Conservation (phyloP, 2,329 filamentous ascomycete genomes). For the Penicillium sp. region DNA sequence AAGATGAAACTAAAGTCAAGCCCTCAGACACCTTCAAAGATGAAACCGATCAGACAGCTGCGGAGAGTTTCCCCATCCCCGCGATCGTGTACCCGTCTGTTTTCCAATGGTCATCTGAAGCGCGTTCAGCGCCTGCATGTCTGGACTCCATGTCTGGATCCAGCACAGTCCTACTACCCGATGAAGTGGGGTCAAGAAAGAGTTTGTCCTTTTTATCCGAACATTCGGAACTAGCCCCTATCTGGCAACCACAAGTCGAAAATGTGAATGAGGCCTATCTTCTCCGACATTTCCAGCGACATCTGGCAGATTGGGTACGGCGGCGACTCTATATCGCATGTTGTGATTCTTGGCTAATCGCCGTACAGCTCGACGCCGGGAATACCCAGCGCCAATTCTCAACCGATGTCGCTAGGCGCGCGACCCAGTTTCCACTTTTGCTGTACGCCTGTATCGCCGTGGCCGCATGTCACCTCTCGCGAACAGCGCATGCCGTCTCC, state of each 20-base stretch:
- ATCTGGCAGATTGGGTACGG: conserved; percentile 33
- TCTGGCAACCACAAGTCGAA: conserved; percentile 23
- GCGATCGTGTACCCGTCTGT: conserved; percentile 14
- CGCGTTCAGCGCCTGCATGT: conserved; percentile 25
- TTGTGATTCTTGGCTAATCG: conserved; percentile 5
- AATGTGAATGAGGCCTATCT: conserved; percentile 35
- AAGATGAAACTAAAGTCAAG: not conserved
- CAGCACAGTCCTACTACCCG: conserved; percentile 9
- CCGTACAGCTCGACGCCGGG: conserved; percentile 31
- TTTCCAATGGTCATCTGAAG: conserved; percentile 24
- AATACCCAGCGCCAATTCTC: conserved; percentile 33
- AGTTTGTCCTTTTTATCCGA: conserved; percentile 16
- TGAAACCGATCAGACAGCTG: conserved; percentile 35
- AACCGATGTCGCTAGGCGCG: conserved; percentile 30
- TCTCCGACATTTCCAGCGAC: conserved; percentile 34
- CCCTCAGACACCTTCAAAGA: conserved; percentile 34
- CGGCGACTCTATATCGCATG: not conserved
- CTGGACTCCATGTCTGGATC: conserved; percentile 20
- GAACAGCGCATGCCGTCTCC: conserved; percentile 29
- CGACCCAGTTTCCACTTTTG: conserved; percentile 28
- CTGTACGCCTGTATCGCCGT: no score
- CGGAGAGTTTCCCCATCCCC: conserved; percentile 33
- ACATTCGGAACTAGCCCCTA: conserved; percentile 19
- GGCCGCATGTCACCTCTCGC: conserved; percentile 9
- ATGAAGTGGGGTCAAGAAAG: conserved; percentile 10